Conservation (phyloP, 805 yeast genomes). For the Kurtzmaniella fragi region DNA sequence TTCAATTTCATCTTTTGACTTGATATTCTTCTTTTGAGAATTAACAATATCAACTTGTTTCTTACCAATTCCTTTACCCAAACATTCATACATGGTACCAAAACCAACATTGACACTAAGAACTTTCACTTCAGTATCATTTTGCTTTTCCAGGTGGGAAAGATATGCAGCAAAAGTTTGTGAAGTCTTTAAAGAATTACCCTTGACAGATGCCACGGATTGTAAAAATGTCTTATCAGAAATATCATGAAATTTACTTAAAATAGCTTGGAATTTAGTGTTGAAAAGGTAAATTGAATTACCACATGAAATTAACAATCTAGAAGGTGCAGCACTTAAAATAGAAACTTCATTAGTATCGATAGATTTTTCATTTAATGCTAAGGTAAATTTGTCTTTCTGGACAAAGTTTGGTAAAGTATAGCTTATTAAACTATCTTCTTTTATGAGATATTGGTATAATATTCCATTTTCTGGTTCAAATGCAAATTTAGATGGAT, state of each 20-base stretch:
- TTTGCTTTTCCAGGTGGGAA: conserved; percentile 37
- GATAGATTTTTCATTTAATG: conserved; percentile 9
- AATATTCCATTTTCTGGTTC: conserved; percentile 15
- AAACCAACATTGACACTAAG: conserved; percentile 57
- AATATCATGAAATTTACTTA: conserved; percentile 21
- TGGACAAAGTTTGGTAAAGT: conserved; percentile 24
- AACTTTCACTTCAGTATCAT: conserved; percentile 39
- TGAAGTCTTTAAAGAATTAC: conserved; percentile 36
- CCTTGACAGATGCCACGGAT: conserved; percentile 33
- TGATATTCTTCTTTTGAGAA: neutral
- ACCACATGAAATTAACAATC: conserved; percentile 40
- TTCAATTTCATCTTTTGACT: neutral
- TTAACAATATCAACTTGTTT: neutral
- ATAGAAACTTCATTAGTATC: conserved; percentile 20
- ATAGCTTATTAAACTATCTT: conserved; percentile 7
- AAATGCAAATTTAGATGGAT: conserved; percentile 10
- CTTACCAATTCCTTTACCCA: conserved; percentile 53
- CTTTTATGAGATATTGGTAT: neutral
- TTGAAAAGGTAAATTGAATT: conserved; percentile 41
- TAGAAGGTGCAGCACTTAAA: conserved; percentile 37
- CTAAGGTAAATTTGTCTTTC: conserved; percentile 15
- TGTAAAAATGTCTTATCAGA: conserved; percentile 22
- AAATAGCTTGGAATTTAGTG: conserved; percentile 37
- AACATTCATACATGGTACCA: conserved; percentile 61
- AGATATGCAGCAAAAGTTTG: conserved; percentile 39